phyloP scores from a whole-genome alignment of 371 early-diverging fungal genomes.

The Mycotypha africana region DNA sequence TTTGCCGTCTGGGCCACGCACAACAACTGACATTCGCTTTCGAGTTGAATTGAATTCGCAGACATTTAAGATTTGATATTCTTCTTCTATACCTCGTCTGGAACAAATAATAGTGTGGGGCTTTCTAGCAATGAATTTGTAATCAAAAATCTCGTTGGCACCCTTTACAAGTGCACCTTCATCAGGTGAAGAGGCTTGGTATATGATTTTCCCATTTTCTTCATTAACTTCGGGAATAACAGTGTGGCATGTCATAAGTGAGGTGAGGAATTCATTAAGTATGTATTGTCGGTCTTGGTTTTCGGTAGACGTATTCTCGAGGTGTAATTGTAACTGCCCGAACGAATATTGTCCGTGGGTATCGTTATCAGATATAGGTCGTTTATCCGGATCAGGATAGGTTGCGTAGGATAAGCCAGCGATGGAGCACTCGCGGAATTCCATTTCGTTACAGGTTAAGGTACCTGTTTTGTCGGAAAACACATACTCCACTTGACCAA shows the following conservation, averaged over 20 bases:
- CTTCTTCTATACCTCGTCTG: constrained; percentile 51
- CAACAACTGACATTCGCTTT: constrained; percentile 93
- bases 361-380: constrained; percentile 22
- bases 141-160: constrained; percentile 58
- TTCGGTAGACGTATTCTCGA: not conserved
- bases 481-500: constrained; percentile 87
- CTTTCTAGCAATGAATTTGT: constrained; percentile 60
- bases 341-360: constrained; percentile 54
- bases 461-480: constrained; percentile 95
- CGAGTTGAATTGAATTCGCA: constrained; percentile 98
- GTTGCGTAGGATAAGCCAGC: constrained; percentile 72
- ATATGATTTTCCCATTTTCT: constrained; percentile 51
- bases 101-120: constrained; percentile 79
- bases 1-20: constrained; percentile 80
- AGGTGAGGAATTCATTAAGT: constrained; percentile 69
- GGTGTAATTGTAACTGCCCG: constrained; percentile 53
- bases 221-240: constrained; percentile 82
- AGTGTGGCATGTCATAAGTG: constrained; percentile 94
- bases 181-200: constrained; percentile 90
- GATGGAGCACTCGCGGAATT: constrained; percentile 82
- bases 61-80: constrained; percentile 86
- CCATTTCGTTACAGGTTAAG: constrained; percentile 95
- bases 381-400: constrained; percentile 59
- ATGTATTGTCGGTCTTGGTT: constrained; percentile 26
- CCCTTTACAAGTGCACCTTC: constrained; percentile 86